Evolutionary conservation across 768 basidiomycete species (phyloP), one percentile per base, ranked within the genome.

Genomic region (Podaxis sp.): DNA sequence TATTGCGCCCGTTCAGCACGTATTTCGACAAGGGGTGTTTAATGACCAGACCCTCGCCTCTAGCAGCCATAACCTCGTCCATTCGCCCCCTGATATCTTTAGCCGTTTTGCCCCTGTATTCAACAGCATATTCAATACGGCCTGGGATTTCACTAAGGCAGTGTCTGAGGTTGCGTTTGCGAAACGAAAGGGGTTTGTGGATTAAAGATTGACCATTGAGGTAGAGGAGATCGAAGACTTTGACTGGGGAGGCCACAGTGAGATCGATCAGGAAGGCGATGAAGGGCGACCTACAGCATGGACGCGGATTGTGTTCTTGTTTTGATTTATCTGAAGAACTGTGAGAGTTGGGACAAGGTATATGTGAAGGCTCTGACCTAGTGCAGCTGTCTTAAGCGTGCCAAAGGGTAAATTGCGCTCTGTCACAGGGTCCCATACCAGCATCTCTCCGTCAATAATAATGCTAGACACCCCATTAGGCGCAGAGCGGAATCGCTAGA

Each of bases 361-460:
- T 36, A 25, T 22, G 17, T 19, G 64, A 27, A 68, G 55, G 19
- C 41, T 65, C 79, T 46, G 63, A 94, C 93, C 91, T 15, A 90
- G 77, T 0, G 96, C 96, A 47, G 94, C 94, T 0, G 94, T 93
- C 75, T 99, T 99, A 55, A 99, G 77, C 0, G 87, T 91, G 1
- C 97, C 97, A 65, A 99, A 98, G 0, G 96, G 93, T 19, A 97
- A 77, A 69, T 93, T 92, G 22, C 92, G 86, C 68, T 90, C 89
- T 0, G 93, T 88, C 2, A 90, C 80, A 0, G 96, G 96, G 73
- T 98, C 97, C 91, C 92, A 98, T 2, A 98, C 96, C 36, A 99
- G 78, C 96, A 99, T 98, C 73, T 99, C 97, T 0, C 97, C 97
- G 67, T 99, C 97, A 13, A 99, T 74, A 52, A 98, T 93, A 67